Conservation (phyloP, 78 protist species). For the Neovahlkampfia damariscottae region DNA sequence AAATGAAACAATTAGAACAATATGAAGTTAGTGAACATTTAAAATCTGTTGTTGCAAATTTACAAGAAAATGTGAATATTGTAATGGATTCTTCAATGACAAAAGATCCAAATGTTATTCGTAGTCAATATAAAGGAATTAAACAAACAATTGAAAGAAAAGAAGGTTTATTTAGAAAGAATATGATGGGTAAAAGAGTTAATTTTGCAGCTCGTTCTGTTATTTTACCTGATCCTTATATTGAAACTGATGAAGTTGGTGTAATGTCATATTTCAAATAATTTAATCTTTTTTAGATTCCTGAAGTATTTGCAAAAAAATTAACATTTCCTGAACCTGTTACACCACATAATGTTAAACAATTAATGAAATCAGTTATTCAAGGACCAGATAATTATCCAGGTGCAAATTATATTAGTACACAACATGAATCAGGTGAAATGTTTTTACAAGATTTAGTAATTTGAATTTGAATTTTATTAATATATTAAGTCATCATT, state of each 20-base stretch:
- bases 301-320: slow-evolving; percentile 42
- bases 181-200: slow-evolving; percentile 99
- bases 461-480: slow-evolving; percentile 42
- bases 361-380: slow-evolving; percentile 31
- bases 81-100: background rate
- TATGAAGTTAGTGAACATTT: background rate
- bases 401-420: slow-evolving; percentile 74
- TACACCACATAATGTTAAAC: slow-evolving; percentile 11
- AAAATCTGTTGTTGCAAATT: no score
- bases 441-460: slow-evolving; percentile 49
- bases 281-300: no score
- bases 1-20: background rate
- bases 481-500: no score
- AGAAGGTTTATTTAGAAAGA: slow-evolving; percentile 93
- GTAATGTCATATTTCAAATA: no score
- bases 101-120: background rate
- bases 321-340: slow-evolving; percentile 66
- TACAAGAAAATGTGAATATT: background rate
- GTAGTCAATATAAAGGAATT: slow-evolving; percentile 14
- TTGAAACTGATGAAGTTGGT: slow-evolving; percentile 86
- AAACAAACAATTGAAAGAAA: slow-evolving; percentile 87
- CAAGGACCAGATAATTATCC: slow-evolving; percentile 94
- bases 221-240: slow-evolving; percentile 91
- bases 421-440: no score
- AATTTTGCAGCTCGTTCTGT: slow-evolving; percentile 95